These are phyloP conservation scores for Cicer chorassanicum DNA, from an alignment of 306 rosid genomes.

Conservation along the genomic window DNA sequence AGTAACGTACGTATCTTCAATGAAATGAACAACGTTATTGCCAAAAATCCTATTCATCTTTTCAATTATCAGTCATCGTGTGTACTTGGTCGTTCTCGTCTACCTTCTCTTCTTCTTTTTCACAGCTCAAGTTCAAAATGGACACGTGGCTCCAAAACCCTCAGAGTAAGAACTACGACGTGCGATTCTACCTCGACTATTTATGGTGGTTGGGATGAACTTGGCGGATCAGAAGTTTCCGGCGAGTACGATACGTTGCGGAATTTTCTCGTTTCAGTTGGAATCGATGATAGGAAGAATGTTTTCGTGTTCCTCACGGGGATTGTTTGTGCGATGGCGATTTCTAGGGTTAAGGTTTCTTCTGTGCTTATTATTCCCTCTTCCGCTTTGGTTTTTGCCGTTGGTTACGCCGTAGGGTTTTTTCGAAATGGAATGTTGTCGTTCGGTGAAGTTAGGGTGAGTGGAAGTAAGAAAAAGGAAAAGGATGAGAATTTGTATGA, in stretches of 20 bases:
- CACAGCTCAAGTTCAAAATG: conserved; percentile 45
- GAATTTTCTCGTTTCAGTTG: conserved; percentile 64
- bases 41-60: conserved; percentile 42
- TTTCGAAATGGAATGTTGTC: conserved; percentile 55
- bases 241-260: conserved; percentile 69
- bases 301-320: conserved; percentile 69
- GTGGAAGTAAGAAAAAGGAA: conserved; percentile 58
- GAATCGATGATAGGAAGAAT: conserved; percentile 69
- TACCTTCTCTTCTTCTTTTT: conserved; percentile 45
- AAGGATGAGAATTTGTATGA: conserved; percentile 65
- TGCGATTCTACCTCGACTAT: conserved; percentile 49
- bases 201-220: conserved; percentile 91
- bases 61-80: conserved; percentile 44
- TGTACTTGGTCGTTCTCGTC: conserved; percentile 42
- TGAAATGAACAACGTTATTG: conserved; percentile 68
- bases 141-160: conserved; percentile 40
- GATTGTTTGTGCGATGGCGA: conserved; percentile 76
- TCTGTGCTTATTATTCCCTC: conserved; percentile 77
- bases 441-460: conserved; percentile 49
- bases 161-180: conserved; percentile 46
- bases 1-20: conserved; percentile 28
- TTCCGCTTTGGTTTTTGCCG: conserved; percentile 68
- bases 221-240: conserved; percentile 43
- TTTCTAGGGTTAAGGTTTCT: conserved; percentile 87
- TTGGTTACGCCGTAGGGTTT: conserved; percentile 75